These are phyloP conservation scores for Corymbia citriodora DNA, from an alignment of 441 rosid genomes.

Conservation along the genomic window DNA sequence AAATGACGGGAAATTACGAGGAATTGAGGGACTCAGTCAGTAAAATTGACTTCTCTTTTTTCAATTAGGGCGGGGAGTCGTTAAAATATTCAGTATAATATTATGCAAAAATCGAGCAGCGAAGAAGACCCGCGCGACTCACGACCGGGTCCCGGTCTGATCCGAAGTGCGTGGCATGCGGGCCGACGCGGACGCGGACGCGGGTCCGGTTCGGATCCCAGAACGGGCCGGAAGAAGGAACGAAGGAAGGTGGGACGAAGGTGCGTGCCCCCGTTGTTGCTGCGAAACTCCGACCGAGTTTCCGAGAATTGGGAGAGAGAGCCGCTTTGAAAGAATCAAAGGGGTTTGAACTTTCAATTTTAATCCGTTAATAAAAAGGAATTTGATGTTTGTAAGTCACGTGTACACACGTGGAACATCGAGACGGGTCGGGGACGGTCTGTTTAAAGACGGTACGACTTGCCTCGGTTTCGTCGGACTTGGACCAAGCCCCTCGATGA, in stretches of 20 bases:
- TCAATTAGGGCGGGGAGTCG: background rate
- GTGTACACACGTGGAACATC: background rate
- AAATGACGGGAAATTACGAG: slow-evolving; percentile 3
- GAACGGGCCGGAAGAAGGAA: background rate
- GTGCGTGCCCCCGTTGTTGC: background rate
- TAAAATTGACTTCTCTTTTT: background rate
- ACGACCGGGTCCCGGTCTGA: background rate
- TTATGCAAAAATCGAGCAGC: background rate
- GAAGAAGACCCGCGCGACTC: background rate
- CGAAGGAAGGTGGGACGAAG: fast-evolving
- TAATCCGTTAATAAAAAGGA: background rate
- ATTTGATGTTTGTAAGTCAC: background rate
- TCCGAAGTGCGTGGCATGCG: background rate
- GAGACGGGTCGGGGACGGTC: fast-evolving
- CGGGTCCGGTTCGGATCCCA: background rate
- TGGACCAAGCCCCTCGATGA: fast-evolving
- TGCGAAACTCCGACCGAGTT: background rate
- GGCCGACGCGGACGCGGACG: background rate
- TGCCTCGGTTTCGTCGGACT: background rate
- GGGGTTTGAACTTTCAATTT: background rate
- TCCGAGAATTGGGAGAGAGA: background rate
- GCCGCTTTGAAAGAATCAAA: background rate
- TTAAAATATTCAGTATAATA: background rate
- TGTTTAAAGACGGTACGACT: background rate
- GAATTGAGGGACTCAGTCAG: background rate